Evolutionary conservation across 495 filamentous ascomycete genomes (phyloP).

Genomic region (Xylaria longipes): DNA sequence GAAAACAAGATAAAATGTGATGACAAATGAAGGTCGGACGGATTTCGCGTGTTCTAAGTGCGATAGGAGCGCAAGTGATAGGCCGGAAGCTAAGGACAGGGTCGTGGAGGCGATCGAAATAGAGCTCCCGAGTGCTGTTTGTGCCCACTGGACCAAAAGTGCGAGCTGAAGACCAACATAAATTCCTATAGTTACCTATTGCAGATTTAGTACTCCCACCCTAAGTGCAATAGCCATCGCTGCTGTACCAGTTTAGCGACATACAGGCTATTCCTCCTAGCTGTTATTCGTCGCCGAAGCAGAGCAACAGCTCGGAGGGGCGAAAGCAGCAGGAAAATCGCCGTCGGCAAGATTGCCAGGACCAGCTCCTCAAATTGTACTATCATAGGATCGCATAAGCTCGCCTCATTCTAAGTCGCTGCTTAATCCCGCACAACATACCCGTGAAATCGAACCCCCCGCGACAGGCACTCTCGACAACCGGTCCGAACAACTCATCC

Average conservation of each 20-base stretch:
- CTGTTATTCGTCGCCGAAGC: slow-evolving; percentile 14
- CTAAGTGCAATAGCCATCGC: neutral
- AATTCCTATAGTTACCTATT: slow-evolving; percentile 39
- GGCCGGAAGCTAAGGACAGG: slow-evolving; percentile 46
- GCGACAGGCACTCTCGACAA: slow-evolving; percentile 37
- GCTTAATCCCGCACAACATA: neutral
- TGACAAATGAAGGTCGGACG: slow-evolving; percentile 57
- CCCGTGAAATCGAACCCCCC: slow-evolving; percentile 62
- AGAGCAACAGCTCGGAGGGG: slow-evolving; percentile 46
- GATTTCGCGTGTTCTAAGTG: slow-evolving; percentile 48
- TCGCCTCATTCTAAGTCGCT: neutral
- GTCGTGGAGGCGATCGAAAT: slow-evolving; percentile 57
- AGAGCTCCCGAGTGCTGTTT: slow-evolving; percentile 44
- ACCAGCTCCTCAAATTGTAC: slow-evolving; percentile 63
- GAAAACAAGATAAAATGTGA: slow-evolving; percentile 63
- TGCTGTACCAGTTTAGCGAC: slow-evolving; percentile 14
- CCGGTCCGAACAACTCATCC: slow-evolving; percentile 37
- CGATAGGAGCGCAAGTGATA: slow-evolving; percentile 46
- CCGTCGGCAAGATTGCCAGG: slow-evolving; percentile 53
- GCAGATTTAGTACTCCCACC: neutral
- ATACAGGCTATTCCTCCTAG: slow-evolving; percentile 6
- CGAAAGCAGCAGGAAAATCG: slow-evolving; percentile 51
- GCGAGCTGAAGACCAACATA: slow-evolving; percentile 56
- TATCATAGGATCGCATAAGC: neutral
- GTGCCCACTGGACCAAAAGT: slow-evolving; percentile 57